Evolutionary conservation across 2,329 filamentous ascomycete species (phyloP), one percentile per base, ranked within the genome.

Genomic region (Ophiocordyceps robertsii): DNA sequence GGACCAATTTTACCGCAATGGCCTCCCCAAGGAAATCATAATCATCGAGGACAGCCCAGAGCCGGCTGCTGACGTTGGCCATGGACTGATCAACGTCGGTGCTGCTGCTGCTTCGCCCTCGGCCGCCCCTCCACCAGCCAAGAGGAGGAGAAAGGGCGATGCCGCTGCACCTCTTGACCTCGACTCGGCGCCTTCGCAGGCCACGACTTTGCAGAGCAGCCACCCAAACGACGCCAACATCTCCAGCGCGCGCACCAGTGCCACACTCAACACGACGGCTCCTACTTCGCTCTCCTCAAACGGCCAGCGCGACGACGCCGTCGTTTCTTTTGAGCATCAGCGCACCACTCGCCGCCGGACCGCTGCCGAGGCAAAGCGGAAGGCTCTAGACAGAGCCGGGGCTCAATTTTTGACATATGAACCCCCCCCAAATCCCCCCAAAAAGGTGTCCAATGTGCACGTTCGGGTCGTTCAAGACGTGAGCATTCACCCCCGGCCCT

Each of bases 311-410:
- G 80, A 84, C 40, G 74, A 81, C 40, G 68, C 68, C 29, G 70
- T 74, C 41, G 69, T 77, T n/a, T 86, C 88, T 30, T 84, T 92
- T 61, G 96, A 96, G 68, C 77, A 89, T 55, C 95, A 95, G 66
- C 77, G 92, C 14, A 87, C 84, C 37, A 36, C 33, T 17, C 77
- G 86, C 46, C 84, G 89, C 51, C 84, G 89, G 50, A 73, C 81
- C 43, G 83, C 85, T 54, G 85, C 88, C 57, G 85, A 93, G 59
- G 81, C 84, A 43, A 90, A 87, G 59, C 73, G 82, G 51, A 75
- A 82, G 53, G 84, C 92, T 54, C 66, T 83, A 37, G 83, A 88
- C 53, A 71, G 71, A 21, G 70, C 79, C 33, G 75, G 77, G 21
- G 82, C 89, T 58, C 77, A 82, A 17, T 85, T 81, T 56, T 71